Base-by-base conservation (phyloP, 352 stramenopile genomes). In the Plasmopara halstedii region DNA sequence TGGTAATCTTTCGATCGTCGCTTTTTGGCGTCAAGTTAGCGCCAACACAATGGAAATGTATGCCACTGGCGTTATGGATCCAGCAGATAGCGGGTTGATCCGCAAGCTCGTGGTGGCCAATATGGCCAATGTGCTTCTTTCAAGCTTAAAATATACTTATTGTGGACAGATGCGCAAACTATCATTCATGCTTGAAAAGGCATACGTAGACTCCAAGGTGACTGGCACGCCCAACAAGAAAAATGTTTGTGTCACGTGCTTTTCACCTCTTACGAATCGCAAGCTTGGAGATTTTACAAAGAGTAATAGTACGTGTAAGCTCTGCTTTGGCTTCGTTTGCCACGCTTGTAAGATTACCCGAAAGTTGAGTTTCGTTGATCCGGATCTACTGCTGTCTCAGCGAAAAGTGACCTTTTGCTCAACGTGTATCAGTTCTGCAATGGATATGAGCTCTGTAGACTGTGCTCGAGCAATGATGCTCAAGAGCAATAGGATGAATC, bases 111-210 rank as follows among this genome's bases (percentile, higher is more conserved):
- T 50, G 5, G 15, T 56, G 8, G 19, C 40, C 0, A 50, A 34
- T n/a, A 45, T 56, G 32, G 49, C 41, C 6, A 37, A 25, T 18
- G 49, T 56, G 1, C 44, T 56, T 35, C 9, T 56, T n/a, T 50
- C 41, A 3, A 46, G 23, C 18, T 19, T 56, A 8, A 56, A 50
- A 33, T 56, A 56, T 27, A 33, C 49, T 0, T 49, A 58, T 26
- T 78, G 67, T 31, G 62, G 63, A 4, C 67, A 69, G 18, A 67
- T 70, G 48, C 64, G 65, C 34, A 79, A 79, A 34, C 55, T 79
- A 21, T 44, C 56, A 19, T 62, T 32, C 25, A 56, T 60, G 40
- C 37, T 67, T 1, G 46, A 53, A 15, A 42, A 42, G 36, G 53
- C 40, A 19, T 53, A 50, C 42, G 34, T 21, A 0, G 42, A 46